phyloP scores from a whole-genome alignment of 2,329 filamentous ascomycete species.

The Trichophyton equinum region DNA sequence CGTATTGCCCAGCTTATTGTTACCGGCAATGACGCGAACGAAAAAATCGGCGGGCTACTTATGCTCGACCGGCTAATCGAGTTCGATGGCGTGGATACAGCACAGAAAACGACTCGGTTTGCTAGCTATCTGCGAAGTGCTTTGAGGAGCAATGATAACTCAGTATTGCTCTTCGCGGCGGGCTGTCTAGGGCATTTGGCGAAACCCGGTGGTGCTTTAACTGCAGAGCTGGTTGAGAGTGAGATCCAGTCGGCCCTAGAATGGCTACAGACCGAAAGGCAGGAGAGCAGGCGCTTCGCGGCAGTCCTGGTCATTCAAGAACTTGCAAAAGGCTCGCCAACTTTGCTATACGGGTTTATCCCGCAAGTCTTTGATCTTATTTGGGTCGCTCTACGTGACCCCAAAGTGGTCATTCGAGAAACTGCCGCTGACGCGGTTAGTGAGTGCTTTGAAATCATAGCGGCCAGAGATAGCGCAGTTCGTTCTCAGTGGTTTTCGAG shows the following conservation, averaged over 20 bases:
- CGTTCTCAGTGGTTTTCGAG: constrained; percentile 79
- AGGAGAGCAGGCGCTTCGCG: constrained; percentile 86
- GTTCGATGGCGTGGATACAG: constrained; percentile 88
- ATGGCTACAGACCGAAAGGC: constrained; percentile 88
- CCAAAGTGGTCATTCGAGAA: constrained; percentile 78
- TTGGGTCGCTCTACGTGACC: constrained; percentile 85
- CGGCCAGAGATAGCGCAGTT: constrained; percentile 78
- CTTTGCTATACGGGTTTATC: constrained; percentile 89
- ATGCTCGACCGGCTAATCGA: constrained; percentile 88
- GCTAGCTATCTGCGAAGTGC: constrained; percentile 80
- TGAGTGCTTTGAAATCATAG: constrained; percentile 90
- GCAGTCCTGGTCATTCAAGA: constrained; percentile 85
- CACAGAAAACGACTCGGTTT: constrained; percentile 87
- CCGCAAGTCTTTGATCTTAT: constrained; percentile 92
- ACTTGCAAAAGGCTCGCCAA: constrained; percentile 82
- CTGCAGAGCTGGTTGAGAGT: constrained; percentile 89
- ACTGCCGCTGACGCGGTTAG: constrained; percentile 88
- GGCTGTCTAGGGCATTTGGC: constrained; percentile 81
- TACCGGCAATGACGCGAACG: constrained; percentile 72
- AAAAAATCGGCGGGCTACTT: constrained; percentile 82
- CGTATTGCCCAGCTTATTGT: constrained; percentile 63
- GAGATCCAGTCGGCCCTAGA: constrained; percentile 94
- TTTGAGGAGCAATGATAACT: constrained; percentile 78
- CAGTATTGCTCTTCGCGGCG: constrained; percentile 80
- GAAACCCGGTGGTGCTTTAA: constrained; percentile 81